phyloP scores from a whole-genome alignment of 1,284 basidiomycete genomes.

The Leccinum subrobustum region DNA sequence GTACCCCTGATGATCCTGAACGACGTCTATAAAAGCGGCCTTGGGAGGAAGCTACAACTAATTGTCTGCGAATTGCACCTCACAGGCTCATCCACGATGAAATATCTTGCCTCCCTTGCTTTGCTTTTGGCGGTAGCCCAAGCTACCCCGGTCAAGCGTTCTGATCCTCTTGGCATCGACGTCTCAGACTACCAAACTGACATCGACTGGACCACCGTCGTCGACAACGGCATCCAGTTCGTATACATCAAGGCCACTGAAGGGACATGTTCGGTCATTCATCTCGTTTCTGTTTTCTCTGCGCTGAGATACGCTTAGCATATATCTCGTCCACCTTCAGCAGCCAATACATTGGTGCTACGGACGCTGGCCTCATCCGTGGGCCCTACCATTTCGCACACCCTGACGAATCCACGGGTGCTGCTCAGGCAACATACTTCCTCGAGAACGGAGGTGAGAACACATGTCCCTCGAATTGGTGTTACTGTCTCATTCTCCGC shows the following conservation, averaged over 20 bases:
- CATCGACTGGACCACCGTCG: conserved; percentile 55
- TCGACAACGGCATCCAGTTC: conserved; percentile 57
- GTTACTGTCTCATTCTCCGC: background rate
- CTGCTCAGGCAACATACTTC: conserved; percentile 53
- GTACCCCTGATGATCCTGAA: background rate
- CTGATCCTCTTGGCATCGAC: conserved; percentile 50
- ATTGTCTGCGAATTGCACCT: background rate
- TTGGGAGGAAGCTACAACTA: background rate
- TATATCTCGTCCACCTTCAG: conserved; percentile 39
- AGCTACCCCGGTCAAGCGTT: conserved; percentile 31
- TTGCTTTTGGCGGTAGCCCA: conserved; percentile 15
- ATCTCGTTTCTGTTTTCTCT: background rate
- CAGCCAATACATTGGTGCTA: conserved; percentile 16
- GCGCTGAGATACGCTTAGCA: conserved; percentile 16
- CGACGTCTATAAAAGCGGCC: conserved; percentile 14
- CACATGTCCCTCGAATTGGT: background rate
- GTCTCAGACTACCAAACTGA: conserved; percentile 54
- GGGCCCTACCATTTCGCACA: conserved; percentile 56
- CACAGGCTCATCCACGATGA: conserved; percentile 16
- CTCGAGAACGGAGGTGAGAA: conserved; percentile 26
- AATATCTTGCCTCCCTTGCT: conserved; percentile 16
- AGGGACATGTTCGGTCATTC: conserved; percentile 45
- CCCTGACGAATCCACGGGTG: conserved; percentile 42
- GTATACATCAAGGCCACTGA: conserved; percentile 74
- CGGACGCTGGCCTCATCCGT: conserved; percentile 47